Conservation (phyloP, 192 early-diverging fungal species). For the Backusella westeae region DNA sequence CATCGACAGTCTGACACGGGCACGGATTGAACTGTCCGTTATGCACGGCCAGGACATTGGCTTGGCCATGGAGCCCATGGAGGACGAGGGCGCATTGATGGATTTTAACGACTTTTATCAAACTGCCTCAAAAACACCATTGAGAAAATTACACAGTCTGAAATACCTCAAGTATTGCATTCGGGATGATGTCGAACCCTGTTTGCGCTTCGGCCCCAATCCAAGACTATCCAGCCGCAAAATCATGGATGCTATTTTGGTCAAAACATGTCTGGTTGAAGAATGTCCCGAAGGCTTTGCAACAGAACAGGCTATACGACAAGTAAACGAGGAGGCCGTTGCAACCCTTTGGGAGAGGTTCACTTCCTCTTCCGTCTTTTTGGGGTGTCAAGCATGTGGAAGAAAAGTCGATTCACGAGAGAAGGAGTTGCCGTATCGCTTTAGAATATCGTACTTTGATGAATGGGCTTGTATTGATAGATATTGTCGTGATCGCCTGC, state of each 20-base stretch:
- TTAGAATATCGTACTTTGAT: slow-evolving; percentile 64
- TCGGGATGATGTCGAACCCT: slow-evolving; percentile 90
- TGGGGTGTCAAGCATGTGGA: slow-evolving; percentile 51
- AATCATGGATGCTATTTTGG: slow-evolving; percentile 82
- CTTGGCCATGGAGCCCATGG: slow-evolving; percentile 32
- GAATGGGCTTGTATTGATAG: slow-evolving; percentile 78
- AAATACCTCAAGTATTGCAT: slow-evolving; percentile 84
- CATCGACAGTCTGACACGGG: slow-evolving; percentile 37
- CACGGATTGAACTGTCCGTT: slow-evolving; percentile 22
- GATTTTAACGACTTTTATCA: slow-evolving; percentile 90
- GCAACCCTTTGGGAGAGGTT: slow-evolving; percentile 49
- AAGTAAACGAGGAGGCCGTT: slow-evolving; percentile 37
- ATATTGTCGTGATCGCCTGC: slow-evolving; percentile 88
- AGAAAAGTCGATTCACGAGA: slow-evolving; percentile 14
- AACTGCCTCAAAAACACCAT: slow-evolving; percentile 56
- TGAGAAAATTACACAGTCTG: slow-evolving; percentile 72
- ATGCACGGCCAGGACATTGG: slow-evolving; percentile 28
- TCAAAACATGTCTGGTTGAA: slow-evolving; percentile 86
- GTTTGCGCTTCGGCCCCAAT: slow-evolving; percentile 89
- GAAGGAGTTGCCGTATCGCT: slow-evolving; percentile 48
- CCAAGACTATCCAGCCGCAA: slow-evolving; percentile 84
- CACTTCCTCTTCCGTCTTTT: slow-evolving; percentile 27
- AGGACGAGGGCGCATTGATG: slow-evolving; percentile 69
- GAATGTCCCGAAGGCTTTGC: slow-evolving; percentile 58
- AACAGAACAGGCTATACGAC: slow-evolving; percentile 40